Evolutionary conservation across 1,139 yeast genomes (phyloP), one percentile per base, ranked within the genome.

Genomic region (Yamadazyma dendronema): DNA sequence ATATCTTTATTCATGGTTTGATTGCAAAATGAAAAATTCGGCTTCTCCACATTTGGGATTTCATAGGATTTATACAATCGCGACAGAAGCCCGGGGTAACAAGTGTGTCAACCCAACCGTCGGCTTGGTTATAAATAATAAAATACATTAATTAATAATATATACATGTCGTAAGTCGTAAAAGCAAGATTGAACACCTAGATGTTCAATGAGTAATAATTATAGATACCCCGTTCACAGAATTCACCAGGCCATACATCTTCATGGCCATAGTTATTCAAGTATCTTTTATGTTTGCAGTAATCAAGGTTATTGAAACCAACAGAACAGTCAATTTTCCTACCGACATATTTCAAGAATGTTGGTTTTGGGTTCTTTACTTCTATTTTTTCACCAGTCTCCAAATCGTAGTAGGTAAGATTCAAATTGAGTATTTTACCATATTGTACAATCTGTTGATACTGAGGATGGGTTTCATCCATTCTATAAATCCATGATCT

Each of bases 401-500:
- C 72, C 27, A 76, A 61, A 61, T 84, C 89, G 52, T 81, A 84
- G 46, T 65, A 70, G 1, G 78, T 72, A 39, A 66, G 62, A 56
- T 60, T 71, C 10, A 64, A 49, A 33, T 57, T 50, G 17, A 46
- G 24, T 7, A 49, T 38, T 23, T 34, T 43, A 12, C 52, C 52
- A 26, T 39, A 45, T 31, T 46, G 41, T 15, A 61, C 31, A 30
- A 65, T 56, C 43, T 60, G 59, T 46, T 58, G 58, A 47, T 59
- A 62, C 12, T 62, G 61, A 3, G 66, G 61, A 40, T 66, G 65
- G 3, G 49, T 41, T 13, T 59, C 50, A 12, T 65, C 72, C 17
- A 79, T 62, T 52, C 75, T 77, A 55, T 79, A 84, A 15, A 86
- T 58, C 96, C 96, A 88, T n/a, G 86, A 81, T 43, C 96, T 70